phyloP scores from a whole-genome alignment of 495 filamentous ascomycete genomes.

The Penicillium turbatum region DNA sequence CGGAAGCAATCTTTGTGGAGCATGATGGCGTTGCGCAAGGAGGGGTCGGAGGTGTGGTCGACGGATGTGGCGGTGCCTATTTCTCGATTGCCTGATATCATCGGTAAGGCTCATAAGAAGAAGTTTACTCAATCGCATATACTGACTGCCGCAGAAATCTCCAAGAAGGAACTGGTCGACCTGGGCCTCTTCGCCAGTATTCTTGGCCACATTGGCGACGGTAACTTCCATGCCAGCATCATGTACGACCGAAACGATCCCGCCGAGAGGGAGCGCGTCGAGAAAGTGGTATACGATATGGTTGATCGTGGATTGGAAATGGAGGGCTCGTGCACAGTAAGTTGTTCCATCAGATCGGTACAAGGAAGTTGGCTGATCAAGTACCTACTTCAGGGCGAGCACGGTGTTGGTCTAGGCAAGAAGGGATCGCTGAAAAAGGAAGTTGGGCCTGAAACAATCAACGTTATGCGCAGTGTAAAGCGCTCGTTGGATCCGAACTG shows the following conservation, averaged over 20 bases:
- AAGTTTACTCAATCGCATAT: neutral
- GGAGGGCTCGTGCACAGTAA: conserved; percentile 85
- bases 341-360: neutral
- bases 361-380: conserved; percentile 8
- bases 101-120: conserved; percentile 43
- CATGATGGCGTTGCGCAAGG: conserved; percentile 47
- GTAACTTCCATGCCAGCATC: conserved; percentile 89
- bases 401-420: conserved; percentile 85
- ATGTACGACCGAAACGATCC: conserved; percentile 70
- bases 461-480: conserved; percentile 84
- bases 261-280: conserved; percentile 65
- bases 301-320: conserved; percentile 82
- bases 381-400: conserved; percentile 57
- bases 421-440: conserved; percentile 76
- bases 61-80: conserved; percentile 92
- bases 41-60: conserved; percentile 60
- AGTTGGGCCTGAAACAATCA: conserved; percentile 75
- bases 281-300: conserved; percentile 81
- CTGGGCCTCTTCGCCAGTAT: conserved; percentile 81
- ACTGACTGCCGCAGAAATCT: conserved; percentile 54
- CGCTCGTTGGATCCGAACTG: conserved; percentile 78
- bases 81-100: conserved; percentile 80
- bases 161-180: conserved; percentile 83
- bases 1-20: conserved; percentile 82
- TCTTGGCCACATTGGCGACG: conserved; percentile 81